A percentile compares a stretch with the other conserved stretches of the same genome.
Conservation (phyloP, 345 rosid genomes). For the Iberis pinnata region DNA sequence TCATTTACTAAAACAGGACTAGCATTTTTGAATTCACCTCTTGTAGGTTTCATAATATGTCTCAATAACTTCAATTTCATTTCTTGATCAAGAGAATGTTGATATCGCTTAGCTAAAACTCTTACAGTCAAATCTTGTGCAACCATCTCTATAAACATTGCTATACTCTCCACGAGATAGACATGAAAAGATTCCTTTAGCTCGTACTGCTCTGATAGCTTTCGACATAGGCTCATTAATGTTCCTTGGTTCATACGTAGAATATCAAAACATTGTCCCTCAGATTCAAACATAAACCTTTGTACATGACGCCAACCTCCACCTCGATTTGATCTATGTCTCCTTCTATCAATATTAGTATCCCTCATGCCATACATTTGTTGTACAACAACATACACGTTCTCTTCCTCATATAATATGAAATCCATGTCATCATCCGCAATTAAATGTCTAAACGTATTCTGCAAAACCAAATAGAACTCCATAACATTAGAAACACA, state of each 20-base stretch:
- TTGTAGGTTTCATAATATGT: background rate
- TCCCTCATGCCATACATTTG: background rate
- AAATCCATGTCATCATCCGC: constrained; percentile 8
- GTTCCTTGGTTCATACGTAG: background rate
- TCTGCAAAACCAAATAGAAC: no score
- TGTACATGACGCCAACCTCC: background rate
- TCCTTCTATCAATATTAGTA: background rate
- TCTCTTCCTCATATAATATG: background rate
- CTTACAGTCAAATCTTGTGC: background rate
- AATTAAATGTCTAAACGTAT: background rate
- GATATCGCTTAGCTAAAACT: background rate
- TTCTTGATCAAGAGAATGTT: background rate
- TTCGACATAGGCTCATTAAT: background rate
- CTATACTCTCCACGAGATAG: background rate
- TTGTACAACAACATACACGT: background rate
- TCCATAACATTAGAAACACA: no score
- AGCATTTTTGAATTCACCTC: background rate
- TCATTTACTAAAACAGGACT: background rate
- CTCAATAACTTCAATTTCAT: background rate
- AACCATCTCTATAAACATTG: constrained; percentile 3
- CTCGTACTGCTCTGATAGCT: background rate
- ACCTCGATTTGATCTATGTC: background rate
- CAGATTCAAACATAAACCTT: background rate
- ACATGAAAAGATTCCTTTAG: background rate
- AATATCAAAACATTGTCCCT: background rate